Conservation (phyloP, 1,284 basidiomycete species). For the Anthracocystis walkeri region DNA sequence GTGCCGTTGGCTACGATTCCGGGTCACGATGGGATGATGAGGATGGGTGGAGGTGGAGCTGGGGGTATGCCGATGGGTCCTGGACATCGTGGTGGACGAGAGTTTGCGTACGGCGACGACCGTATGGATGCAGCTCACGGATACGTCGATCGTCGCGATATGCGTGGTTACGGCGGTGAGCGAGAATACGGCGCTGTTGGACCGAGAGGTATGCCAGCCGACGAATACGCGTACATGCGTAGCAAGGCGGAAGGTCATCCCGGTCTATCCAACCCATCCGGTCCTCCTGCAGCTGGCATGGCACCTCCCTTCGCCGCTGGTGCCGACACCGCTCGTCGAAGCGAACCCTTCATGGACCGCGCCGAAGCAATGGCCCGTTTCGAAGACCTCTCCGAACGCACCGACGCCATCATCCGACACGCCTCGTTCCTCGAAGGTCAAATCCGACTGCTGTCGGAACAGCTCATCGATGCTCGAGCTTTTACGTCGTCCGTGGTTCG, state of each 20-base stretch:
- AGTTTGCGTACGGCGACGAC: constrained; percentile 36
- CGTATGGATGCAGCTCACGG: constrained; percentile 27
- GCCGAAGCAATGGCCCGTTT: constrained; percentile 44
- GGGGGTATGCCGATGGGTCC: constrained; percentile 21
- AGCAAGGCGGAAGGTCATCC: constrained; percentile 27
- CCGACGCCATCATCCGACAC: constrained; percentile 65
- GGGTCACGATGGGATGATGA: constrained; percentile 30
- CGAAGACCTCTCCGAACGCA: constrained; percentile 63
- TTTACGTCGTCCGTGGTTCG: constrained; percentile 30
- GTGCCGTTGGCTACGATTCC: constrained; percentile 44
- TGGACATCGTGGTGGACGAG: constrained; percentile 17
- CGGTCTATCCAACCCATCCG: constrained; percentile 4
- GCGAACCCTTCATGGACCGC: constrained; percentile 23
- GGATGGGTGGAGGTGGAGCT: constrained; percentile 13
- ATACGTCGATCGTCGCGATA: constrained; percentile 31
- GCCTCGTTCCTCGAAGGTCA: constrained; percentile 61
- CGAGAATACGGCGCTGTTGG: constrained; percentile 14
- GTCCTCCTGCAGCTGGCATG: constrained; percentile 14
- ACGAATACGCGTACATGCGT: constrained; percentile 42
- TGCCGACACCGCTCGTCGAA: constrained; percentile 14
- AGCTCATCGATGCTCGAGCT: constrained; percentile 45
- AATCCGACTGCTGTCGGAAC: constrained; percentile 55
- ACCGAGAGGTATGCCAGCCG: constrained; percentile 10
- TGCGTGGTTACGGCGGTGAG: constrained; percentile 27
- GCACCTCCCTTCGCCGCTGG: constrained; percentile 8